These are phyloP conservation scores for Chrysosporium queenslandicum DNA, from an alignment of 2,329 filamentous ascomycete species.

Conservation along the genomic window DNA sequence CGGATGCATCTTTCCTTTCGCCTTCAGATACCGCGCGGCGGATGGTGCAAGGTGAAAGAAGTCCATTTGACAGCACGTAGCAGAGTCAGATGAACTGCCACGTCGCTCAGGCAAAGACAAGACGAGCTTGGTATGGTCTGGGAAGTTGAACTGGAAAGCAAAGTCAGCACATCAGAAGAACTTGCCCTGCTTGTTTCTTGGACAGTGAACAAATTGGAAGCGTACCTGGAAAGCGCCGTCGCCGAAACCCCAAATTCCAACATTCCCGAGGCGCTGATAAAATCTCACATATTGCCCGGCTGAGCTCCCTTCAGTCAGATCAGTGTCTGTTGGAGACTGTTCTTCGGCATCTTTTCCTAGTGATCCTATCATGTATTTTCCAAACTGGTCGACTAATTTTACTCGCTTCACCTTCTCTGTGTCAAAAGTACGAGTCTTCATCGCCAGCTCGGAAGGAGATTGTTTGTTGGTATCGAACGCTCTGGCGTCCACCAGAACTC, in stretches of 20 bases:
- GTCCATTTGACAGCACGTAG: conserved; percentile 32
- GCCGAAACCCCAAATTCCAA: conserved; percentile 45
- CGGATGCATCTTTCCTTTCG: conserved; percentile 36
- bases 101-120: conserved; percentile 34
- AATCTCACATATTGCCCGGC: conserved; percentile 39
- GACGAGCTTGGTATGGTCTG: conserved; percentile 44
- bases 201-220: background rate
- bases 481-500: conserved; percentile 32
- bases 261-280: conserved; percentile 43
- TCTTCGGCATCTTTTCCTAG: conserved; percentile 36
- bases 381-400: conserved; percentile 42
- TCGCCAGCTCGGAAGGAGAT: conserved; percentile 8
- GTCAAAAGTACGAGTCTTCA: conserved; percentile 25
- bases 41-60: conserved; percentile 41
- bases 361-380: conserved; percentile 44
- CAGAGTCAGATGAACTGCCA: conserved; percentile 6
- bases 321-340: conserved; percentile 24
- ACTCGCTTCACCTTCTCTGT: conserved; percentile 41
- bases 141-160: conserved; percentile 39
- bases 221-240: conserved; percentile 40
- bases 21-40: conserved; percentile 35
- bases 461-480: conserved; percentile 31
- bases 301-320: conserved; percentile 15
- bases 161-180: too few species aligned
- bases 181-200: too few species aligned